Evolutionary conservation across 1,284 basidiomycete species (phyloP), one percentile per base, ranked within the genome.

Genomic region (Cryptococcus neoformans): DNA sequence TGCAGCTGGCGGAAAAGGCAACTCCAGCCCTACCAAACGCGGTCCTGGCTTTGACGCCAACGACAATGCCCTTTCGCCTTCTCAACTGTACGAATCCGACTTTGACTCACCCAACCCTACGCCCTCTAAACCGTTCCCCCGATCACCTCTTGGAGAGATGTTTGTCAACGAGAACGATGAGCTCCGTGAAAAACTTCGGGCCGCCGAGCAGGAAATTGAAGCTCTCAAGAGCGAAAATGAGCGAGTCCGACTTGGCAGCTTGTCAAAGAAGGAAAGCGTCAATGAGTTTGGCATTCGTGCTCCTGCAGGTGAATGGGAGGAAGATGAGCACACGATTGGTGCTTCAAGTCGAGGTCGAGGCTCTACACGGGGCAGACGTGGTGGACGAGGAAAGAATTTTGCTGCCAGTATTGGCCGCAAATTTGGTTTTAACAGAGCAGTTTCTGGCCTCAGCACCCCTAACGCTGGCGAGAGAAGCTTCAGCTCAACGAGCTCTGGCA

Each of bases 41-140:
- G 28, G 28, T 28, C 81, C 80, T 12, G 78, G 84, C 10, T 84
- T 85, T 69, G 85, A 82, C 67, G 80, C 73, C 45, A 83, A 85
- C 51, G 82, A 80, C 41, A 65, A 75, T 47, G 70, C 75, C 6
- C 81, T 83, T 39, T 81, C 80, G 16, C 82, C 60, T 3, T 68
- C 66, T 7, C 70, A 73, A 44, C 60, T 76, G 1, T 78, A 76
- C 60, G 65, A 69, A 38, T 74, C 71, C 39, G 74, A 77, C 60
- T 79, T 76, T 59, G 86, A 88, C 55, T 81, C 82, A 1, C 89
- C 89, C 16, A 82, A 87, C 54, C 82, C 83, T 16, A 86, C 86
- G 0, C 85, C 87, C 4, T 82, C 69, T 84, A 91, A 73, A 85
- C 87, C 42, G 82, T 62, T 56, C 55, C 51, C 64, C 12, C 64